Evolutionary conservation across 352 stramenopile genomes (phyloP).

Genomic region (Hyphochytrium catenoides): DNA sequence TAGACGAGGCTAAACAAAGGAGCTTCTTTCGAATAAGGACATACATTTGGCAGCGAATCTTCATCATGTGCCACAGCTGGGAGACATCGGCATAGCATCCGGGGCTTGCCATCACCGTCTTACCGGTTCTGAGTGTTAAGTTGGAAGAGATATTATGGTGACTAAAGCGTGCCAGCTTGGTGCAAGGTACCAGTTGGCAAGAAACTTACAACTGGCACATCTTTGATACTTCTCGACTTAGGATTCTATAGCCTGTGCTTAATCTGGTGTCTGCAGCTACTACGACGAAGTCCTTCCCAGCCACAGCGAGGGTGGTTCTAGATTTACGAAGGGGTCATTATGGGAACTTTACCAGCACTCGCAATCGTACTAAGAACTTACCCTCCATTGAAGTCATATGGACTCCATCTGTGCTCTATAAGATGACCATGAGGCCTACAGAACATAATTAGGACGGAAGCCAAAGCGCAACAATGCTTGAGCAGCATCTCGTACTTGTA

Average conservation of each 20-base stretch:
- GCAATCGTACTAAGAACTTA: slow-evolving; percentile 2
- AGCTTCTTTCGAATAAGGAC: not conserved
- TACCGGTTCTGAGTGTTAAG: slow-evolving; percentile 25
- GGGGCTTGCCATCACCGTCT: slow-evolving; percentile 35
- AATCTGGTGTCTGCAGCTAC: slow-evolving; percentile 87
- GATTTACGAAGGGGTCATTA: not conserved
- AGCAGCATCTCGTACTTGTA: too few species aligned
- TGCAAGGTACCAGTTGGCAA: slow-evolving; percentile 6
- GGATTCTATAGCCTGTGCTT: slow-evolving; percentile 88
- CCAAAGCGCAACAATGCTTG: too few species aligned
- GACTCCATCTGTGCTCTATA: slow-evolving; percentile 8
- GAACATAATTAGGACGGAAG: too few species aligned
- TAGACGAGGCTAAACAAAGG: not conserved
- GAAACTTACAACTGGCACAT: slow-evolving; percentile 22
- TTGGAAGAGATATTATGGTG: not conserved
- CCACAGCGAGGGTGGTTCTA: slow-evolving; percentile 64
- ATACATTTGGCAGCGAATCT: slow-evolving; percentile 58
- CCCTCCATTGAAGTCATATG: slow-evolving; percentile 13
- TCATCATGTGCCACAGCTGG: slow-evolving; percentile 40
- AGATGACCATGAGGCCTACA: too few species aligned
- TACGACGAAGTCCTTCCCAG: slow-evolving; percentile 84
- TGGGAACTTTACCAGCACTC: not conserved
- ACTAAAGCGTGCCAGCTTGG: slow-evolving; percentile 4
- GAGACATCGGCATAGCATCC: slow-evolving; percentile 63
- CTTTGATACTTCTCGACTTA: slow-evolving; percentile 82